These are phyloP conservation scores for Rosellinia necatrix DNA, from an alignment of 2,329 filamentous ascomycete species.

Conservation along the genomic window DNA sequence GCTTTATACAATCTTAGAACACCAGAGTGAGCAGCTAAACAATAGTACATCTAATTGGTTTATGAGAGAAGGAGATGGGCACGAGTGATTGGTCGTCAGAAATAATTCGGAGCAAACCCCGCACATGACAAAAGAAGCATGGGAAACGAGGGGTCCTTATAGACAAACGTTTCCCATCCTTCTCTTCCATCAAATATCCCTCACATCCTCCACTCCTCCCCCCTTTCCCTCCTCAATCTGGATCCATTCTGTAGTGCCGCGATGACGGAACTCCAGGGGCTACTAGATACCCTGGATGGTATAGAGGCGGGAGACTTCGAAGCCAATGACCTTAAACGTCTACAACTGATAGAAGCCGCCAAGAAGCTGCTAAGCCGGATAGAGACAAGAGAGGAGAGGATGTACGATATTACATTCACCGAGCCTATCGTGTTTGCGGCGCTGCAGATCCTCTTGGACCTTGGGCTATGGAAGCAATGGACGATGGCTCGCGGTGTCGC, in stretches of 20 bases:
- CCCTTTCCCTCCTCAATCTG: background rate
- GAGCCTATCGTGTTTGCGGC: slow-evolving; percentile 30
- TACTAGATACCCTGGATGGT: slow-evolving; percentile 1
- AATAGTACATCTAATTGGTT: too few species aligned
- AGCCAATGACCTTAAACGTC: slow-evolving; percentile 26
- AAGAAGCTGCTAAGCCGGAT: slow-evolving; percentile 30
- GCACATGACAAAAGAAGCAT: too few species aligned
- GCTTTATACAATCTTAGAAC: too few species aligned
- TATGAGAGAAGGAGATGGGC: too few species aligned
- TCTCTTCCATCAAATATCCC: too few species aligned
- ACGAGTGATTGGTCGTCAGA: too few species aligned
- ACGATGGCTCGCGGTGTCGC: slow-evolving; percentile 20
- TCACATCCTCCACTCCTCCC: background rate
- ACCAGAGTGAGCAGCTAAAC: too few species aligned
- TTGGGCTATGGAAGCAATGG: slow-evolving; percentile 35
- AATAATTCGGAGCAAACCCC: too few species aligned
- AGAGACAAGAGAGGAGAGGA: slow-evolving; percentile 31
- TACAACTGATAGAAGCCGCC: slow-evolving; percentile 26
- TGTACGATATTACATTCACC: slow-evolving; percentile 24
- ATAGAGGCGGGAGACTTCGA: slow-evolving; percentile 21
- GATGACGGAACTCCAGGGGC: slow-evolving; percentile 1
- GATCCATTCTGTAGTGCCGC: background rate
- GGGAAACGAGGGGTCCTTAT: too few species aligned
- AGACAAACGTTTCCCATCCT: too few species aligned
- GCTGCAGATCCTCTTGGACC: slow-evolving; percentile 28